phyloP scores from a whole-genome alignment of 768 basidiomycete species.

The Bullera alba region DNA sequence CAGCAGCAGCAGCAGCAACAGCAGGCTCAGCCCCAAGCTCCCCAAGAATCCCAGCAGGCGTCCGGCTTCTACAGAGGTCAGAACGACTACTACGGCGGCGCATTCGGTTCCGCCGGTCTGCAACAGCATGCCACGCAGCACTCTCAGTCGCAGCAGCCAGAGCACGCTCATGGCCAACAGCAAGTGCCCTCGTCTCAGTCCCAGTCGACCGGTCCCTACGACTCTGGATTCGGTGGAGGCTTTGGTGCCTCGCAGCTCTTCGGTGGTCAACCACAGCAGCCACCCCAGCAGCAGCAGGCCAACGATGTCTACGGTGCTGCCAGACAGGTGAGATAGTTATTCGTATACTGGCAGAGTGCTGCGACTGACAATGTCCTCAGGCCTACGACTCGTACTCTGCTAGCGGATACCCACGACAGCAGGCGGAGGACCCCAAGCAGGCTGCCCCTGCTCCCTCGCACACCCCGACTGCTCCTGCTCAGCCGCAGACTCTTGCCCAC shows the following conservation, averaged over 20 bases:
- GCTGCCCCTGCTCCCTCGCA: conserved; percentile 22
- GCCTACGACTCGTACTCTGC: conserved; percentile 44
- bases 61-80: conserved; percentile 20
- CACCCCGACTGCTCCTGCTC: conserved; percentile 10
- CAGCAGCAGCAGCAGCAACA: conserved; percentile 16
- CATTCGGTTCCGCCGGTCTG: conserved; percentile 22
- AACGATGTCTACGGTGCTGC: conserved; percentile 35
- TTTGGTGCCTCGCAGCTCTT: conserved; percentile 34
- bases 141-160: conserved; percentile 13
- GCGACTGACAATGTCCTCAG: conserved; percentile 7
- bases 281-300: conserved; percentile 25
- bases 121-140: conserved; percentile 24
- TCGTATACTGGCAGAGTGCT: background rate
- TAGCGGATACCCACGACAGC: conserved; percentile 41
- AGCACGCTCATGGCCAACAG: conserved; percentile 23
- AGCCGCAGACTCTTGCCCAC: conserved; percentile 21
- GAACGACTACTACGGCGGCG: conserved; percentile 27
- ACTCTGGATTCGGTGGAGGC: conserved; percentile 26
- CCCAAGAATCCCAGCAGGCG: conserved; percentile 6
- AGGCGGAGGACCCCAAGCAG: conserved; percentile 37
- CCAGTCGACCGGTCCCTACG: conserved; percentile 22
- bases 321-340: conserved; percentile 38
- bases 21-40: conserved; percentile 3
- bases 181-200: conserved; percentile 10
- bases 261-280: conserved; percentile 29